Evolutionary conservation across 768 basidiomycete species (phyloP), one percentile per base, ranked within the genome.

Genomic region (Antrodiella citrinella): DNA sequence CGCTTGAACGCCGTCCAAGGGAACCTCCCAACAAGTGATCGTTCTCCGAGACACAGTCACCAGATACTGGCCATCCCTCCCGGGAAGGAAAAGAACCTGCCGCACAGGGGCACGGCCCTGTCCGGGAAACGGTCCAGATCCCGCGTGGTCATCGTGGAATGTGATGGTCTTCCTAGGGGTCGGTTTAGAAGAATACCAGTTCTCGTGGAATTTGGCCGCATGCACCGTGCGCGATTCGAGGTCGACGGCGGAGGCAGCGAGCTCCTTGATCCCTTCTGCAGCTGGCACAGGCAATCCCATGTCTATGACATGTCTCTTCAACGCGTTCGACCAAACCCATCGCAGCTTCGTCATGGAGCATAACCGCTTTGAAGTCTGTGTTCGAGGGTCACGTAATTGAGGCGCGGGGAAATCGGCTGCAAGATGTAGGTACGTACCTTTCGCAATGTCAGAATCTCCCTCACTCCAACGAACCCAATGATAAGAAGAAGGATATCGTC

Each of bases 321-420:
- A 54, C 15, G 66, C 67, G 51, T 67, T 60, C 35, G 61, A 58
- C 68, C 68, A 69, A 15, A 69, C 65, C 66, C 66, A 68, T 47
- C 68, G 67, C 41, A 64, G 50, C 54, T 64, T 66, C 41, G 66
- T 65, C 45, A 69, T 53, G 9, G 57, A 39, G 40, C 44, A 59
- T 38, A 68, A 54, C 12, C 61, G 60, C 22, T 60, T 61, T 10
- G 61, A 66, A 21, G 66, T 64, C 68, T 69, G 52, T 9, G 30
- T 7, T 35, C 7, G 30, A 7, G 7, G 15, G 7, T 7, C 7
- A 15, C 30, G 30, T 35, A 7, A 35, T 35, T 7, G 7, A 7
- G 15, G 30, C 30, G 7, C 30, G 30, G 30, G 7, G 30, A 7
- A 35, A 35, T 7, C 7, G 30, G 30, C 30, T 35, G 30, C 15